A percentile compares a stretch with the other conserved stretches of the same genome.
phyloP scores from a whole-genome alignment of 2,329 filamentous ascomycete genomes.

The Ceratocystis smalleyi region DNA sequence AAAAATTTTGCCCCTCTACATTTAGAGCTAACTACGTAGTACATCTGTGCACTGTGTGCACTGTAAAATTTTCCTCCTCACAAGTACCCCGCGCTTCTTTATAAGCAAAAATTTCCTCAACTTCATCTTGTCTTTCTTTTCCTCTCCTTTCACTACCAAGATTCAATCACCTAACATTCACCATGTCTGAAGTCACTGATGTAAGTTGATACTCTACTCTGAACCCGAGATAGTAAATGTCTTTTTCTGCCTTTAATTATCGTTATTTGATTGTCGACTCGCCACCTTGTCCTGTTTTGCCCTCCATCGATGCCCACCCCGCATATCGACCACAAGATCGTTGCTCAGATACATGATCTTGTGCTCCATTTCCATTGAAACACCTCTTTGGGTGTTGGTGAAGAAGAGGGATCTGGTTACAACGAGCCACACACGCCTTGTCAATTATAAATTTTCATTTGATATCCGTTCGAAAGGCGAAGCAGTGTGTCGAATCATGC shows the following conservation, averaged over 20 bases:
- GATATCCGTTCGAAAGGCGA: background rate
- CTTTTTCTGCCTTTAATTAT: background rate
- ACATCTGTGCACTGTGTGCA: conserved; percentile 17
- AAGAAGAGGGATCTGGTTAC: background rate
- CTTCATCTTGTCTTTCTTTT: conserved; percentile 19
- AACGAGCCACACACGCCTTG: background rate
- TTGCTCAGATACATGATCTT: background rate
- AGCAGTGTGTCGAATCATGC: background rate
- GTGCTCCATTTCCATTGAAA: background rate
- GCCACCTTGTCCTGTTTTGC: background rate
- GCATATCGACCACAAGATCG: background rate
- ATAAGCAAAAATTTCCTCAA: conserved; percentile 18
- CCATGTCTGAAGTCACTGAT: conserved; percentile 38
- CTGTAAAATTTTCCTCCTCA: conserved; percentile 15
- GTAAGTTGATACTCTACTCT: conserved; percentile 29
- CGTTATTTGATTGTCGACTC: background rate
- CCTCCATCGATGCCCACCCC: background rate
- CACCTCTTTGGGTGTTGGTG: background rate
- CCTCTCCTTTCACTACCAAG: conserved; percentile 21
- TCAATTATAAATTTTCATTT: background rate
- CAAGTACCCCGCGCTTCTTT: conserved; percentile 19
- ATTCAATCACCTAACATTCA: conserved; percentile 28
- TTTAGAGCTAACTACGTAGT: conserved; percentile 6
- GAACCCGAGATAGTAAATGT: background rate
- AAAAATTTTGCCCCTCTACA: conserved; percentile 11